phyloP scores from a whole-genome alignment of 768 basidiomycete species.

The Termitomyces heimii region DNA sequence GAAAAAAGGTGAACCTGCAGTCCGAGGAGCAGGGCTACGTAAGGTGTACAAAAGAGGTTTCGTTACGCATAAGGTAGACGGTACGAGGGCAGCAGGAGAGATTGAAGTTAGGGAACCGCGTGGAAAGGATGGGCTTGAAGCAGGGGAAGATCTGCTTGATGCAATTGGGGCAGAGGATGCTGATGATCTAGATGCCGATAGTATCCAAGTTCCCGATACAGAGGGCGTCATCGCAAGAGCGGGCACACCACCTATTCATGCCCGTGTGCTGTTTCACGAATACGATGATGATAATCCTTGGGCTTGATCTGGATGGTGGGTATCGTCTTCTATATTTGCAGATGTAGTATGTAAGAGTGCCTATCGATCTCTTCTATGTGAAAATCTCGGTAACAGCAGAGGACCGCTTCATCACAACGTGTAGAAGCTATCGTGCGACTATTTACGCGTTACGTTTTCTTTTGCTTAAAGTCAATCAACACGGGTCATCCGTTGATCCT shows the following conservation, averaged over 20 bases:
- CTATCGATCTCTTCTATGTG: neutral
- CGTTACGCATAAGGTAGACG: slow-evolving; percentile 30
- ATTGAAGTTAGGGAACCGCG: slow-evolving; percentile 32
- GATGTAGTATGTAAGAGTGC: neutral
- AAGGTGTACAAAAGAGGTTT: slow-evolving; percentile 51
- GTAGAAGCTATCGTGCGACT: slow-evolving; percentile 1
- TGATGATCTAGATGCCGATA: slow-evolving; percentile 18
- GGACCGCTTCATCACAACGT: neutral
- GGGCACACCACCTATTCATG: slow-evolving; percentile 42
- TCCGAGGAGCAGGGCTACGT: slow-evolving; percentile 33
- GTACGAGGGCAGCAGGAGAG: slow-evolving; percentile 27
- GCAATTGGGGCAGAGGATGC: slow-evolving; percentile 28
- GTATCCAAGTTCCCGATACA: slow-evolving; percentile 18
- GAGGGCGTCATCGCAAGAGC: slow-evolving; percentile 25
- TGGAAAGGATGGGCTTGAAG: slow-evolving; percentile 27
- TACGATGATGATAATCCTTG: slow-evolving; percentile 54
- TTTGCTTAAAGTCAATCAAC: neutral
- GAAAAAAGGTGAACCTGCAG: slow-evolving; percentile 56
- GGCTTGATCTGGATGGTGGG: slow-evolving; percentile 30
- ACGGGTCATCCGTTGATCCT: slow-evolving; percentile 12
- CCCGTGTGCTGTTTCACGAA: slow-evolving; percentile 23
- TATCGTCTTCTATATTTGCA: neutral
- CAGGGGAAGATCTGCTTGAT: slow-evolving; percentile 33
- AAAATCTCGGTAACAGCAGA: neutral
- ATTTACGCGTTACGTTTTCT: slow-evolving; percentile 1